These are phyloP conservation scores for Hortaea sp. DNA, from an alignment of 2,329 filamentous ascomycete genomes.

Conservation along the genomic window DNA sequence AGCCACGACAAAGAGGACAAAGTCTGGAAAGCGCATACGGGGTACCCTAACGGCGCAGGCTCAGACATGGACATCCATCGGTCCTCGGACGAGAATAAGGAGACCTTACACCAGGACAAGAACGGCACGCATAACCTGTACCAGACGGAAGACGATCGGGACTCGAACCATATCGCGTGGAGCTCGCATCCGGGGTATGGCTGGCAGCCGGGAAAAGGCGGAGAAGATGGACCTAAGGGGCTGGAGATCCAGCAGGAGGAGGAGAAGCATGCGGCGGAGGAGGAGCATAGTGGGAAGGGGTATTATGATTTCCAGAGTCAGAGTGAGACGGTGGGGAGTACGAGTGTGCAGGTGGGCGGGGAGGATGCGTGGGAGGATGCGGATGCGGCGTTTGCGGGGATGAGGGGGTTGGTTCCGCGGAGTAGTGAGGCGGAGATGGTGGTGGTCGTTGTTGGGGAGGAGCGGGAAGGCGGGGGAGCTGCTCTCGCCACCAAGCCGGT, in stretches of 20 bases:
- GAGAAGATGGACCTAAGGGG: background rate
- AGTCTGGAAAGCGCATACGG: background rate
- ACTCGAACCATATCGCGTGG: background rate
- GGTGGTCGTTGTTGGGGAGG: background rate
- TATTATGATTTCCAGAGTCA: background rate
- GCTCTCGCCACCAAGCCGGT: too few species aligned
- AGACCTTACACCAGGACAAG: background rate
- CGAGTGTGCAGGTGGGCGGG: background rate
- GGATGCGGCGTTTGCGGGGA: background rate
- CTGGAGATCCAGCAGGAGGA: background rate
- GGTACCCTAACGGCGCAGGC: background rate
- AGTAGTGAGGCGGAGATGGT: background rate
- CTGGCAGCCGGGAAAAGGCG: too few species aligned
- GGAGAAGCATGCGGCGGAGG: background rate
- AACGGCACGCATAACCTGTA: background rate
- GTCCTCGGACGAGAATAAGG: background rate
- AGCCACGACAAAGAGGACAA: background rate
- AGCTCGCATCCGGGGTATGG: background rate
- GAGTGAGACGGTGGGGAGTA: background rate
- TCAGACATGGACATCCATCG: background rate
- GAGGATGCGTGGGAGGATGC: background rate
- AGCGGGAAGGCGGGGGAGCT: background rate
- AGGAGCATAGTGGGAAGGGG: background rate
- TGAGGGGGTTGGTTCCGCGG: background rate
- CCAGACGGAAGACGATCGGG: background rate